Evolutionary conservation across 805 yeast species (phyloP), one percentile per base, ranked within the genome.

Genomic region (Candida oleophila): DNA sequence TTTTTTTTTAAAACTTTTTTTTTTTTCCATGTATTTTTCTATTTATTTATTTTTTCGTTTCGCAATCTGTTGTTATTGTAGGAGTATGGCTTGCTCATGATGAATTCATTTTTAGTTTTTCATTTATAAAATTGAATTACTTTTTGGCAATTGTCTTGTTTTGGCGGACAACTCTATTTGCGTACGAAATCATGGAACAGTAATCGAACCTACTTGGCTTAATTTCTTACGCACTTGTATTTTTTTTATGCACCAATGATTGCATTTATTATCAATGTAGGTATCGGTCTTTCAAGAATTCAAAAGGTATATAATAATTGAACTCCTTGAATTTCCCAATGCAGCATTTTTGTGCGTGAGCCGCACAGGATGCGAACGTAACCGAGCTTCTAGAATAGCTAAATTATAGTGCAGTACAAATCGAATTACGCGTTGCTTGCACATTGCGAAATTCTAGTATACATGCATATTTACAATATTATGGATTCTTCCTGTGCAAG

Each of bases 351-450:
- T 25, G 30, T 25, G 30, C 30, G 30, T 25, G 30, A 25, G 30
- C 30, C 30, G 30, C 30, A 25, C n/a, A n/a, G n/a, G 11, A 36
- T 18, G 22, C 16, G 39, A n/a, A 19, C 39, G 18, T 36, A 36
- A 16, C 16, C 39, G 39, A 36, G 39, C 39, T 36, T 36, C 39
- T 36, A 36, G 39, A 36, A 36, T 36, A 36, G 39, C 39, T 36
- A 36, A 36, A 12, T 25, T 7, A 25, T 25, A 7, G 30, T 25
- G 30, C 30, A 11, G n/a, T n/a, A n/a, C 12, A 34, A n/a, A 16
- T 4, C 39, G 19, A 36, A 36, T 36, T 36, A 36, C 39, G 39
- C 19, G 39, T 25, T 25, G 30, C 30, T 25, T 25, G 30, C 11
- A 25, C 30, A 11, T 25, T 11, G 30, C 30, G 30, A 25, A 36